Percentiles rank a stretch among this genome's conserved stretches.
Conservation (phyloP, 1,284 basidiomycete species). For the Naganishia liquefaciens region DNA sequence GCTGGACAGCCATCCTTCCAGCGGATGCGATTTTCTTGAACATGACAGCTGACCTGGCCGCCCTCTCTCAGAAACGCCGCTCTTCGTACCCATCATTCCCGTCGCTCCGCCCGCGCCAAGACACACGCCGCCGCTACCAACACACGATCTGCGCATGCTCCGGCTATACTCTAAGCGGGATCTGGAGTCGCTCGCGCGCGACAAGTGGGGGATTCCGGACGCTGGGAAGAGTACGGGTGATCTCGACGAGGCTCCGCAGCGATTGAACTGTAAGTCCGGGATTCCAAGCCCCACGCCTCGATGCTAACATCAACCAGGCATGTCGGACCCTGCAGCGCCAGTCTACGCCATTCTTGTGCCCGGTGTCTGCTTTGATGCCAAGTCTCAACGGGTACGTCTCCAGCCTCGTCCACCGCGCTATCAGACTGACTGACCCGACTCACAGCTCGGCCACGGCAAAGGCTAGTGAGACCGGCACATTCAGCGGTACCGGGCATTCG, state of each 20-base stretch:
- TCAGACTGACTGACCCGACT: no score
- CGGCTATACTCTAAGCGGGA: slow-evolving; percentile 47
- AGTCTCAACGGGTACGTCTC: slow-evolving; percentile 47
- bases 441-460: slow-evolving; percentile 53
- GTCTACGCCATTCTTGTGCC: slow-evolving; percentile 51
- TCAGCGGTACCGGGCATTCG: slow-evolving; percentile 36
- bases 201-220: slow-evolving; percentile 54
- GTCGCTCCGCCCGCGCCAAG: slow-evolving; percentile 1
- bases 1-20: no score
- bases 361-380: slow-evolving; percentile 50
- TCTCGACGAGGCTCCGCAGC: slow-evolving; percentile 23
- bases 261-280: slow-evolving; percentile 51
- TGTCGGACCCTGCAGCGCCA: slow-evolving; percentile 39
- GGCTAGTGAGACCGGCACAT: slow-evolving; percentile 53
- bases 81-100: slow-evolving; percentile 33
- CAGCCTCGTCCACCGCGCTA: no score
- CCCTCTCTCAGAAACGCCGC: slow-evolving; percentile 21
- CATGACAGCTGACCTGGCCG: background rate
- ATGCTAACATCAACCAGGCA: no score
- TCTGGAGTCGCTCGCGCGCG: slow-evolving; percentile 43
- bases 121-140: slow-evolving; percentile 24
- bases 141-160: slow-evolving; percentile 49
- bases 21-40: no score
- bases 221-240: slow-evolving; percentile 41
- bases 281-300: no score